Conservation (phyloP, 1,284 basidiomycete genomes). For the Sanghuangporus baumii region DNA sequence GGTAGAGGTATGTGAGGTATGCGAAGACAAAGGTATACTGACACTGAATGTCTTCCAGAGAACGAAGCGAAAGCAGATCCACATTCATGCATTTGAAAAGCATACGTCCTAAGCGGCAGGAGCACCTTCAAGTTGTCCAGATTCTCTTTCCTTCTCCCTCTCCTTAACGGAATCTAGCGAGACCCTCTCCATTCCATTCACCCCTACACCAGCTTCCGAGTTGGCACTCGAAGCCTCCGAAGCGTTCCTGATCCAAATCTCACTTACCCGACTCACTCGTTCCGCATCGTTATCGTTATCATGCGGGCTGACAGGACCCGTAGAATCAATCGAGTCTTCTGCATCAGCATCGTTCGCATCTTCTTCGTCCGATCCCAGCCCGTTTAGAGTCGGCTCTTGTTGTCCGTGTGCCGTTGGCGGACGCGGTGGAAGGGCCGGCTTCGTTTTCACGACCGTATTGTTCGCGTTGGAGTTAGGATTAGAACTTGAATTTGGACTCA, state of each 20-base stretch:
- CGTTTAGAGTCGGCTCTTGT: constrained; percentile 14
- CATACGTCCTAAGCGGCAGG: too few species aligned
- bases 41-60: neutral
- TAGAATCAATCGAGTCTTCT: constrained; percentile 8
- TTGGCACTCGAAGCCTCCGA: neutral
- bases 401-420: constrained; percentile 9
- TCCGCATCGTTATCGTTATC: neutral
- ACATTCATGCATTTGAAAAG: too few species aligned
- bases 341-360: neutral
- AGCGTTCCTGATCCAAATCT: neutral
- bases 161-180: neutral
- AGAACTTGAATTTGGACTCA: constrained; percentile 17
- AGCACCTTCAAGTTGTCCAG: neutral
- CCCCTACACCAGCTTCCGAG: neutral
- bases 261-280: neutral
- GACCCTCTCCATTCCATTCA: neutral
- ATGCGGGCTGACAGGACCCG: neutral
- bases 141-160: neutral
- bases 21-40: neutral
- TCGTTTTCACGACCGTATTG: neutral
- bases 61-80: neutral
- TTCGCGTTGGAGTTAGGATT: neutral
- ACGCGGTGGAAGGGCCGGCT: neutral
- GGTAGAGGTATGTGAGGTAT: neutral
- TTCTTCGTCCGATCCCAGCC: constrained; percentile 14